Evolutionary conservation across 805 yeast species (phyloP).

Genomic region (Kregervanrija delftensis): DNA sequence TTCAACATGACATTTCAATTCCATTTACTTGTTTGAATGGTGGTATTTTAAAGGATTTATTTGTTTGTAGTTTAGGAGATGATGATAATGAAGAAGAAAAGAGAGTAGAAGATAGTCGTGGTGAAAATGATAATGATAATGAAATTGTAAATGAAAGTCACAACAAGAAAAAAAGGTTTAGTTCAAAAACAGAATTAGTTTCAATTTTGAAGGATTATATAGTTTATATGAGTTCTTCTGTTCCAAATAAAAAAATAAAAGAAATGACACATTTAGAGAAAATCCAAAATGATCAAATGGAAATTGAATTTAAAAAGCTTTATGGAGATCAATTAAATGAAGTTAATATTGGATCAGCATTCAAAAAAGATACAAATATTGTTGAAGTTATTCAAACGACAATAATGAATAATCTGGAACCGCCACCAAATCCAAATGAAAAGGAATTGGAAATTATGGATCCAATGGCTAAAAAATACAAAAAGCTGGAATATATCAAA

Average conservation of each 20-base stretch:
- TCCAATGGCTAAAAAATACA: background rate
- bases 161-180: conserved; percentile 2
- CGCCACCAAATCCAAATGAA: conserved; percentile 11
- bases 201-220: conserved; percentile 8
- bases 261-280: conserved; percentile 16
- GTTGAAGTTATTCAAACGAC: conserved; percentile 23
- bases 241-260: conserved; percentile 10
- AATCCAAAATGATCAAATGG: conserved; percentile 12
- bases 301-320: conserved; percentile 12
- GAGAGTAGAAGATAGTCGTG: background rate
- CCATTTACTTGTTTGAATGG: background rate
- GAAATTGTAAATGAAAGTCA: background rate
- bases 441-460: background rate
- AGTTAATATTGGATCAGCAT: background rate
- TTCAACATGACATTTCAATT: conserved; percentile 1
- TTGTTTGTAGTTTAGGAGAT: too few species aligned
- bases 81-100: too few species aligned
- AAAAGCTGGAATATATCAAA: background rate
- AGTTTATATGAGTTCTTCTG: conserved; percentile 8
- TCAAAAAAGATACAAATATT: conserved; percentile 13
- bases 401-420: conserved; percentile 21
- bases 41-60: too few species aligned
- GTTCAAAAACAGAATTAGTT: conserved; percentile 13
- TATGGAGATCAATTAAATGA: conserved; percentile 2
- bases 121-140: conserved; percentile 1